Conservation (phyloP, 192 early-diverging fungal genomes). For the Backusella macrospora region DNA sequence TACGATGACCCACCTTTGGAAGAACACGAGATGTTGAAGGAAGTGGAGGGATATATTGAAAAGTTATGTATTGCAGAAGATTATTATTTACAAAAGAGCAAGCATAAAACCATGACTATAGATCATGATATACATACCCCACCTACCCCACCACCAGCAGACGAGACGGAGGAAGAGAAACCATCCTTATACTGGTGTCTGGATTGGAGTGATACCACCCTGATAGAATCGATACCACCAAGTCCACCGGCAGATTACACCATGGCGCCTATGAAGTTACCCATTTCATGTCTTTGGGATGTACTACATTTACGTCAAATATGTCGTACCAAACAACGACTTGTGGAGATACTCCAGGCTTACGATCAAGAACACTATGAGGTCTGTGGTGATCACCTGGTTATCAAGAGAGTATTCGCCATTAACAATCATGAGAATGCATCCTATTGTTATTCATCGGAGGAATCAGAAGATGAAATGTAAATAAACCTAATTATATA, state of each 20-base stretch:
- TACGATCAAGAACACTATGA: neutral
- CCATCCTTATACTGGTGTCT: neutral
- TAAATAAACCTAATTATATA: neutral
- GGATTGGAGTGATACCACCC: neutral
- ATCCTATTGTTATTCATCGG: neutral
- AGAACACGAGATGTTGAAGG: constrained; percentile 34
- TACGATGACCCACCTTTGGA: constrained; percentile 45
- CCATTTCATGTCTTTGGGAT: constrained; percentile 46
- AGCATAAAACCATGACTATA: neutral
- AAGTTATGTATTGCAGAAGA: constrained; percentile 7
- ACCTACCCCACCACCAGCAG: neutral
- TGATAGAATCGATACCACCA: neutral
- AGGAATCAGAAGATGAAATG: neutral
- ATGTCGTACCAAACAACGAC: constrained; percentile 42
- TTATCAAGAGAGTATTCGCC: neutral
- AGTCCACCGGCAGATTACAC: neutral
- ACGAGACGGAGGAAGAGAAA: neutral
- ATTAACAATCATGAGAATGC: neutral
- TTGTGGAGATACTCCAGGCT: constrained; percentile 34
- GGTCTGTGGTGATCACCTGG: neutral
- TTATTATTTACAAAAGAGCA: neutral
- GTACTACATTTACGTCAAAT: constrained; percentile 51
- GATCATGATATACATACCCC: neutral
- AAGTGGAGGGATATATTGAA: constrained; percentile 44
- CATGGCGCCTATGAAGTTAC: neutral